Conservation (phyloP, 1,284 basidiomycete genomes). For the Papiliotrema nemorosa region DNA sequence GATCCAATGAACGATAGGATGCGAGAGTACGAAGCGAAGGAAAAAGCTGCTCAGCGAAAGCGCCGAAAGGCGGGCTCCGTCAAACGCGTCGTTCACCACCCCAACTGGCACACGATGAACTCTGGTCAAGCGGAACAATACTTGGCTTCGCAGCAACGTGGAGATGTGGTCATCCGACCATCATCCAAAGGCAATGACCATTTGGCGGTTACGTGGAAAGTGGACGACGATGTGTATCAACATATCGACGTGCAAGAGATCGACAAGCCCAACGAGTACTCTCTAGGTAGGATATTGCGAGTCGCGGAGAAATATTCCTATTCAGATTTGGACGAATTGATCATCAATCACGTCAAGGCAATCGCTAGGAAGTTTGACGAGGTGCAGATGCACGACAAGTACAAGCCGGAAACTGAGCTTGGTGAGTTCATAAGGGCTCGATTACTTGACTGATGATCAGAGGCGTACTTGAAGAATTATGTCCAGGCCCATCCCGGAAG, state of each 20-base stretch:
- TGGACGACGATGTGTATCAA: constrained; percentile 93
- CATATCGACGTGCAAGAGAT: constrained; percentile 93
- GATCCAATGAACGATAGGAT: constrained; percentile 36
- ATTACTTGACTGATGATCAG: constrained; percentile 49
- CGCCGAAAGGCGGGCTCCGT: constrained; percentile 70
- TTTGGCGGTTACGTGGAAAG: constrained; percentile 98
- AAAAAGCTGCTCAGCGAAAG: constrained; percentile 74
- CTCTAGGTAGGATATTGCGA: constrained; percentile 67
- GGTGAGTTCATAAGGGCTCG: constrained; percentile 57
- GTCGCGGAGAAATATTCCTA: constrained; percentile 80
- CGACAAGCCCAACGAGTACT: constrained; percentile 62
- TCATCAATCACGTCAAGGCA: constrained; percentile 95
- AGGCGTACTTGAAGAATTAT: constrained; percentile 83
- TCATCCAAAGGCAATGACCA: constrained; percentile 93
- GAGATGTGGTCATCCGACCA: constrained; percentile 92
- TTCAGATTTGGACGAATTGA: constrained; percentile 93
- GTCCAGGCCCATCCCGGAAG: constrained; percentile 89
- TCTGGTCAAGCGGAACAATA: constrained; percentile 84
- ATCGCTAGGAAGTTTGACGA: constrained; percentile 93
- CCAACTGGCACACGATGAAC: constrained; percentile 97
- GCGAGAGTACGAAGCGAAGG: constrained; percentile 63
- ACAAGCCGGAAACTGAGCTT: constrained; percentile 83
- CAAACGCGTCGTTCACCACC: constrained; percentile 91
- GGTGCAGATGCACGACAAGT: constrained; percentile 93
- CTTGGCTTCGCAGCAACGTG: constrained; percentile 84